Conservation (phyloP, 805 yeast species). For the Wickerhamomyces chambardii region DNA sequence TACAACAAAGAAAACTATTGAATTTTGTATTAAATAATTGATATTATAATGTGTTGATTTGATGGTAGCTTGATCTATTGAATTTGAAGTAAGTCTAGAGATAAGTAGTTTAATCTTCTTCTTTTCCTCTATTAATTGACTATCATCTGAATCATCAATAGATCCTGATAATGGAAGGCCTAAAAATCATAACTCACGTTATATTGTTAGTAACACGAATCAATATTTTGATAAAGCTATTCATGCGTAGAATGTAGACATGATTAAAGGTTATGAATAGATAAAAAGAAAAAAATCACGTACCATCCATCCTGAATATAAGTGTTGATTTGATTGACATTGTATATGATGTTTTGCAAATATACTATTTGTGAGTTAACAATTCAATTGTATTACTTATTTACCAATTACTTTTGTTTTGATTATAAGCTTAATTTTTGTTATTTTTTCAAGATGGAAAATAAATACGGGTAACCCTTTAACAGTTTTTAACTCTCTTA, state of each 20-base stretch:
- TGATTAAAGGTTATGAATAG: conserved; percentile 1
- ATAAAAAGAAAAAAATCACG: no score
- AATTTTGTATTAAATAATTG: conserved; percentile 56
- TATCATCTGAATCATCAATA: conserved; percentile 69
- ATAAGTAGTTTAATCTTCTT: conserved; percentile 74
- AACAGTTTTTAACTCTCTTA: no score
- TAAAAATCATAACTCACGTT: conserved; percentile 11
- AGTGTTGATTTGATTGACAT: conserved; percentile 47
- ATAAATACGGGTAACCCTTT: no score
- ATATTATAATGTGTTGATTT: conserved; percentile 70
- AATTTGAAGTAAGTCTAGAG: conserved; percentile 63
- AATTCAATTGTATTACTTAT: no score
- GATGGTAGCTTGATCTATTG: conserved; percentile 79
- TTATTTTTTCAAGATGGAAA: no score
- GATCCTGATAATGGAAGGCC: conserved; percentile 90
- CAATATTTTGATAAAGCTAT: no score
- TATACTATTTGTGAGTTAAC: no score
- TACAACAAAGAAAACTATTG: conserved; percentile 71
- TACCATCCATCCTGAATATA: conserved; percentile 58
- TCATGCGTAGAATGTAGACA: no score
- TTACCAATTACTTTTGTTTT: no score
- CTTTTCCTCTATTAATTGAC: conserved; percentile 64
- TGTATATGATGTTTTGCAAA: no score
- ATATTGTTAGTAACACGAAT: no score
- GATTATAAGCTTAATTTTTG: no score